Evolutionary conservation across 1,284 basidiomycete species (phyloP), one percentile per base, ranked within the genome.

Genomic region (Ganoderma sinense): DNA sequence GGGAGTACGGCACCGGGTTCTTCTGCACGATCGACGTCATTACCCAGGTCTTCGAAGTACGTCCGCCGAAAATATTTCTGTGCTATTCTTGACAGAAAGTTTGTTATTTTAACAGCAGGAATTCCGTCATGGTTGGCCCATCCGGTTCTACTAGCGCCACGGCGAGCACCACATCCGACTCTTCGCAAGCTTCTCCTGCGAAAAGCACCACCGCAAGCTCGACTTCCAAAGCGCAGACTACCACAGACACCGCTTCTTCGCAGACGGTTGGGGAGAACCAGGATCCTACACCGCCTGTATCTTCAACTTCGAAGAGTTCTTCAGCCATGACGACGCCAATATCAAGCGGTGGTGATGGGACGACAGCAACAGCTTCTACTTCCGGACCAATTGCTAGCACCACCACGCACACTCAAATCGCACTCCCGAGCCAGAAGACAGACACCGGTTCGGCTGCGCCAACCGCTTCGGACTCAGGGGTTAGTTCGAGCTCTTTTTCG

Each of bases 401-500:
- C 39, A 40, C 23, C n/a, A 26, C 59, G 26, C 14, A 40, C 36
- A 41, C 33, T n/a, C 58, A 60, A 40, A 60, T 61, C 39, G 59
- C 59, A n/a, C 41, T 61, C 36, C 59, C 59, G 39, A 41, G 39
- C n/a, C 59, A 26, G 14, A 61, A 20, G 39, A 43, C 59, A 26
- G 23, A 61, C 39, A 61, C 23, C 26, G 59, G 23, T 26, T 40
- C 59, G 16, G 39, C 36, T 40, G 16, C 59, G 23, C 40, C 36
- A 8, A 61, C 59, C 40, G 23, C 59, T 40, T 41, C 59, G 39
- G 58, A 41, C 41, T 70, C 68, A 29, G 72, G 69, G 72, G 72
- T 73, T 31, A 73, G 72, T 73, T 73, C 67, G 62, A 66, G 39
- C 69, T 71, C 70, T 59, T 45, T 45, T 71, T 62, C 66, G 70